Percentiles rank a stretch among this genome's conserved stretches.
Conservation (phyloP, 768 basidiomycete genomes). For the Lenzites betulinus region DNA sequence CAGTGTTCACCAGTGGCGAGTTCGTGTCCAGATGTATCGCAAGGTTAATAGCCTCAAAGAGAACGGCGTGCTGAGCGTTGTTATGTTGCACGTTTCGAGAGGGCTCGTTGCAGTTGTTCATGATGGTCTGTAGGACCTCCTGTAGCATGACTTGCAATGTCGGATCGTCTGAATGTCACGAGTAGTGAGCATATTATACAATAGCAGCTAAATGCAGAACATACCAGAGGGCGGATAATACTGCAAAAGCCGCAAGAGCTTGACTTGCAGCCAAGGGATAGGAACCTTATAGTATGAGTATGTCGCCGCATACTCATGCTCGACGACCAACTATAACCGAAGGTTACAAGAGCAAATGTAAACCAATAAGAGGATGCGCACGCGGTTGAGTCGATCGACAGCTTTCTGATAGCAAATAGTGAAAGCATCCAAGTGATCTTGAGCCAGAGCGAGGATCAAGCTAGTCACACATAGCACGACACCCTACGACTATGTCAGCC, state of each 20-base stretch:
- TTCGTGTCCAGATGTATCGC: slow-evolving; percentile 95
- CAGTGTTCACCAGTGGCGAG: slow-evolving; percentile 84
- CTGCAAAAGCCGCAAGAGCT: slow-evolving; percentile 88
- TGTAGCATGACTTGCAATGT: slow-evolving; percentile 76
- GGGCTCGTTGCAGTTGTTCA: slow-evolving; percentile 89
- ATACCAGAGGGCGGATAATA: slow-evolving; percentile 94
- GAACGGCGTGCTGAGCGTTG: slow-evolving; percentile 96
- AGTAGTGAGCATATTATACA: slow-evolving; percentile 3
- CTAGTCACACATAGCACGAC: slow-evolving; percentile 94
- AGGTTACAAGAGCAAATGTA: neutral
- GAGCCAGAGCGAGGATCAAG: slow-evolving; percentile 90
- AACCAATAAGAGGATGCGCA: slow-evolving; percentile 39
- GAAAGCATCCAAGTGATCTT: slow-evolving; percentile 89
- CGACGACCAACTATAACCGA: slow-evolving; percentile 75
- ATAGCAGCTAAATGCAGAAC: slow-evolving; percentile 24
- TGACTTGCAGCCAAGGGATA: slow-evolving; percentile 96
- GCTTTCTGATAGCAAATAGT: slow-evolving; percentile 94
- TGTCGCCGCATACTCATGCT: slow-evolving; percentile 83
- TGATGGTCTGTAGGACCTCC: slow-evolving; percentile 83
- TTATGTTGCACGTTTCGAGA: slow-evolving; percentile 97
- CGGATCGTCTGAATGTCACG: slow-evolving; percentile 67
- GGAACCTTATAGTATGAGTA: slow-evolving; percentile 99
- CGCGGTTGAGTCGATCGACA: slow-evolving; percentile 84
- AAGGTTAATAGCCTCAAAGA: slow-evolving; percentile 96
- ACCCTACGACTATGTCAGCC: slow-evolving; percentile 52